phyloP scores from a whole-genome alignment of 129 eudicot species.

The Deinandra increscens region DNA sequence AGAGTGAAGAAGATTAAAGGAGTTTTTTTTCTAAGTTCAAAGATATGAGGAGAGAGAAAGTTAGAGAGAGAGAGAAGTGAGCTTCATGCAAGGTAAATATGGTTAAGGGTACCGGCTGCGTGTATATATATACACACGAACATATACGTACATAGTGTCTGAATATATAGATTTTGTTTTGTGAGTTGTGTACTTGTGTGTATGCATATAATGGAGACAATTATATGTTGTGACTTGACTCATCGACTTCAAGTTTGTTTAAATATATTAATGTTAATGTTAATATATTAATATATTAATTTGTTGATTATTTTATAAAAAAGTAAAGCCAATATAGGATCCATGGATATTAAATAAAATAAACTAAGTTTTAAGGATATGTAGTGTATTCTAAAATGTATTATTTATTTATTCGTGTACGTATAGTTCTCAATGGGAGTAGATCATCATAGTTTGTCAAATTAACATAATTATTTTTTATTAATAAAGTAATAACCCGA shows the following conservation, averaged over 20 bases:
- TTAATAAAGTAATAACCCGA: background rate
- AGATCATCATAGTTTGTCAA: background rate
- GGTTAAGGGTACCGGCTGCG: conserved; percentile 23
- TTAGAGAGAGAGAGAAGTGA: conserved; percentile 14
- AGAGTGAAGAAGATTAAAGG: conserved; percentile 26
- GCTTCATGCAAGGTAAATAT: conserved; percentile 37
- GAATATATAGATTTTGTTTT: conserved; percentile 9
- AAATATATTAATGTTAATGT: background rate
- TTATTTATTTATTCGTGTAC: background rate
- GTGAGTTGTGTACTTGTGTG: background rate
- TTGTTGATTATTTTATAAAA: background rate
- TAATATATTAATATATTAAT: background rate
- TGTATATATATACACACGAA: conserved; percentile 32
- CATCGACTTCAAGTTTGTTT: background rate
- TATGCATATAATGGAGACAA: background rate
- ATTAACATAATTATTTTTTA: background rate
- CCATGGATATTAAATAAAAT: background rate
- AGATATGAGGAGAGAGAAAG: conserved; percentile 21
- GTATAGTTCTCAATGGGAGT: background rate
- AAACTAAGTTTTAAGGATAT: background rate
- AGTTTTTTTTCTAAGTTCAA: conserved; percentile 18
- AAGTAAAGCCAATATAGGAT: background rate
- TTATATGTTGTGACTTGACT: background rate
- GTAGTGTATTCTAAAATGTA: background rate
- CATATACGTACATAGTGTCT: conserved; percentile 14